Conservation (phyloP, 176 grass and related monocot genomes). For the Leersia perrieri region DNA sequence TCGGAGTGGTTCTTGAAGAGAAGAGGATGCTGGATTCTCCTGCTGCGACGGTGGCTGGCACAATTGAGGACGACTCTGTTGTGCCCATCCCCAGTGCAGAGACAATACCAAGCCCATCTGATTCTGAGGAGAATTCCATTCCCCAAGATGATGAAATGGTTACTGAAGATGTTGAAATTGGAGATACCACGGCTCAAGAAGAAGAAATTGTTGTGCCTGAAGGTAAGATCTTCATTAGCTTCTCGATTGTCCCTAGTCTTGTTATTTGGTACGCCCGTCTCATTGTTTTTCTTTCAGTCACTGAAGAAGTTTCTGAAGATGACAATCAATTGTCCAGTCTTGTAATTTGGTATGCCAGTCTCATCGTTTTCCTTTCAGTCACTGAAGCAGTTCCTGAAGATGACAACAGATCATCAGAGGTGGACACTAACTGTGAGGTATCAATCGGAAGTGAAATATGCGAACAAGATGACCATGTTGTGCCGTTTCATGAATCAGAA, state of each 20-base stretch:
- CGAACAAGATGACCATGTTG: constrained; percentile 32
- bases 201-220: constrained; percentile 12
- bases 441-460: constrained; percentile 87
- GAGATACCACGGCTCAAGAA: constrained; percentile 10
- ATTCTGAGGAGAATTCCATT: neutral
- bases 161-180: constrained; percentile 22
- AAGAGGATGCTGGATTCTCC: constrained; percentile 46
- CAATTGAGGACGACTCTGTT: constrained; percentile 16
- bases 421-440: constrained; percentile 54
- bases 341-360: neutral
- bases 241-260: neutral
- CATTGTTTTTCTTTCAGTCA: neutral
- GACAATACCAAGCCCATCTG: neutral
- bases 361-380: neutral
- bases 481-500: constrained; percentile 35
- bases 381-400: constrained; percentile 48
- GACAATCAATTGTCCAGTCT: constrained; percentile 13
- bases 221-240: constrained; percentile 25
- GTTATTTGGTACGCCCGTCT: neutral
- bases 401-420: constrained; percentile 40
- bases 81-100: neutral
- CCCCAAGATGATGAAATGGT: neutral
- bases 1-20: constrained; percentile 49
- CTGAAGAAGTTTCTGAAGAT: constrained; percentile 49
- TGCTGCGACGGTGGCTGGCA: neutral